Percentiles rank a stretch among this genome's conserved stretches.
phyloP scores from a whole-genome alignment of 2,329 filamentous ascomycete genomes.

The Cladosporium sp. region DNA sequence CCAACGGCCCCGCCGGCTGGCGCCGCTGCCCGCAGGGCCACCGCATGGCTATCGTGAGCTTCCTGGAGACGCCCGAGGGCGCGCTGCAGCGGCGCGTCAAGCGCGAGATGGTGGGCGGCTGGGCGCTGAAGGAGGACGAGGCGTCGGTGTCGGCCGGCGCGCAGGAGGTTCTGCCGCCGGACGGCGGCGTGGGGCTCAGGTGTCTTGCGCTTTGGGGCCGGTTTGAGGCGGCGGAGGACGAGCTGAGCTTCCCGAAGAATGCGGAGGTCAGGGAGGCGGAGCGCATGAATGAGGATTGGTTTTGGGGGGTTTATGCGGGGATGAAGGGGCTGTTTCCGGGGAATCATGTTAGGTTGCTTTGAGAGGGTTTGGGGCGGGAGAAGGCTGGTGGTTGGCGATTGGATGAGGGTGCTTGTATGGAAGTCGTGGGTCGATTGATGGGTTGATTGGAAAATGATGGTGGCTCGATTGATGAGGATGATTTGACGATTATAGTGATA shows the following conservation, averaged over 20 bases:
- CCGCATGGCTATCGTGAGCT: slow-evolving; percentile 75
- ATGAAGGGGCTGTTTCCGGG: slow-evolving; percentile 72
- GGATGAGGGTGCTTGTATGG: background rate
- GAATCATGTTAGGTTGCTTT: slow-evolving; percentile 55
- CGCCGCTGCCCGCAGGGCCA: slow-evolving; percentile 73
- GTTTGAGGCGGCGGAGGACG: slow-evolving; percentile 65
- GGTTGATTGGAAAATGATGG: background rate
- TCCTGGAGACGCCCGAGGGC: slow-evolving; percentile 57
- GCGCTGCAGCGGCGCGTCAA: slow-evolving; percentile 64
- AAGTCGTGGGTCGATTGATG: background rate
- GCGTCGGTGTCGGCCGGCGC: background rate
- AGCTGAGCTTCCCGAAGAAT: slow-evolving; percentile 75
- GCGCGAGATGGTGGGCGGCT: slow-evolving; percentile 71
- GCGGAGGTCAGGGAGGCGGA: slow-evolving; percentile 79
- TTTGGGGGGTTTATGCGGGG: slow-evolving; percentile 78
- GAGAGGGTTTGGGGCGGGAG: background rate
- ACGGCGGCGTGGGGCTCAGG: slow-evolving; percentile 63
- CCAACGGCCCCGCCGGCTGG: slow-evolving; percentile 79
- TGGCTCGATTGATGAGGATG: no score
- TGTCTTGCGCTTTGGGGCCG: slow-evolving; percentile 68
- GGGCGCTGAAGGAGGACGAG: slow-evolving; percentile 51
- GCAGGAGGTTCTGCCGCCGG: slow-evolving; percentile 44
- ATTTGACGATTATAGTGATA: no score
- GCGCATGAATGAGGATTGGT: slow-evolving; percentile 89
- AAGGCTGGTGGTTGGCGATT: background rate